A percentile compares a stretch with the other conserved stretches of the same genome.
These are phyloP conservation scores for Candolleomyces aberdarensis DNA, from an alignment of 768 basidiomycete genomes.

Conservation along the genomic window DNA sequence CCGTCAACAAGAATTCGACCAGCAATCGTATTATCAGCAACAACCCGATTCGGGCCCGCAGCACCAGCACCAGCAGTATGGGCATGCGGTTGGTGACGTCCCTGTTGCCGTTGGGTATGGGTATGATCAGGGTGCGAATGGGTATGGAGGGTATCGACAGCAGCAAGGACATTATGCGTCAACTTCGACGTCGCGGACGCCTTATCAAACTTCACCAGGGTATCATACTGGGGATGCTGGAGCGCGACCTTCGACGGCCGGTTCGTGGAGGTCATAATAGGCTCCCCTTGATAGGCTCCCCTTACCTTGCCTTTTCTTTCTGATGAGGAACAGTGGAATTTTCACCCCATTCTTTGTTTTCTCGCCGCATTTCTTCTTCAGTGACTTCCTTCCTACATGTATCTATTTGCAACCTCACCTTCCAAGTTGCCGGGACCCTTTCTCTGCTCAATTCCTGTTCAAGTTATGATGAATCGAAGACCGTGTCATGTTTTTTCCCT, in stretches of 20 bases:
- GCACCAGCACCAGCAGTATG: not conserved
- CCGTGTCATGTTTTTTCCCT: too few species aligned
- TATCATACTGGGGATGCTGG: not conserved
- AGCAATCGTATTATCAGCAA: conserved; percentile 5
- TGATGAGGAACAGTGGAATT: too few species aligned
- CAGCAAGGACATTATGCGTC: not conserved
- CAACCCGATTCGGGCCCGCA: not conserved
- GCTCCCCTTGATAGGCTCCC: too few species aligned
- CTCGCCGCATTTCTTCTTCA: too few species aligned
- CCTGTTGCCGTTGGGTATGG: not conserved
- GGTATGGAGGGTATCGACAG: not conserved
- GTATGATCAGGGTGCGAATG: conserved; percentile 1
- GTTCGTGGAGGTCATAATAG: conserved; percentile 5
- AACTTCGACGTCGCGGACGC: not conserved
- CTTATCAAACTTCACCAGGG: not conserved
- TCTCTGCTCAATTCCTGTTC: too few species aligned
- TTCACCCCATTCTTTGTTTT: too few species aligned
- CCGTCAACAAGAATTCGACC: not conserved
- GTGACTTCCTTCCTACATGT: too few species aligned
- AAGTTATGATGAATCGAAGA: too few species aligned
- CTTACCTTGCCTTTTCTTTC: too few species aligned
- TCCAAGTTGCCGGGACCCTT: too few species aligned
- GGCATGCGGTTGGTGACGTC: not conserved
- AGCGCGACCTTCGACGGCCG: not conserved
- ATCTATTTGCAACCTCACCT: too few species aligned